phyloP scores from a whole-genome alignment of 73 alveolate genomes.

The Paramecium sexaurelia region DNA sequence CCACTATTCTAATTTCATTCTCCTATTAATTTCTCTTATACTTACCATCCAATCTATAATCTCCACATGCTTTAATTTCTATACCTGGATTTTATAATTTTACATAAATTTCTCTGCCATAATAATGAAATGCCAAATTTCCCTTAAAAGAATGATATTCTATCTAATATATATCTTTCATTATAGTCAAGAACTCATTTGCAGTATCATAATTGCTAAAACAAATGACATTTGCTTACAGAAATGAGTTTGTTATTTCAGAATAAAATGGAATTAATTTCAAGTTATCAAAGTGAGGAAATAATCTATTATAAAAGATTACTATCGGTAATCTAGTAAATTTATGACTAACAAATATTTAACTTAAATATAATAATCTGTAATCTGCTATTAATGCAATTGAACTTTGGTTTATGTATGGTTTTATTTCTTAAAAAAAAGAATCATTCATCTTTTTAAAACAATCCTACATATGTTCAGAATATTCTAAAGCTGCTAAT shows the following conservation, averaged over 20 bases:
- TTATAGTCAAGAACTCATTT: not conserved
- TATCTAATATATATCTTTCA: slow-evolving; percentile 13
- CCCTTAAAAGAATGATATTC: slow-evolving; percentile 31
- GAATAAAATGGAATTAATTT: slow-evolving; percentile 22
- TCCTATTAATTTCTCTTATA: not conserved
- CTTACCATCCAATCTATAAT: not conserved
- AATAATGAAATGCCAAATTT: slow-evolving; percentile 30
- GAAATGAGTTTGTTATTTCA: not conserved
- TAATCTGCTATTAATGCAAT: slow-evolving; percentile 13
- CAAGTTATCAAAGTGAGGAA: slow-evolving; percentile 4
- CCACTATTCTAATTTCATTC: slow-evolving; percentile 23
- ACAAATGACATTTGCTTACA: not conserved
- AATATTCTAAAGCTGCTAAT: slow-evolving; percentile 23
- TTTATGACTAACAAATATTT: not conserved
- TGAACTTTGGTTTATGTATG: not conserved
- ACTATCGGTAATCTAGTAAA: not conserved
- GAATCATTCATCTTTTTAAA: not conserved
- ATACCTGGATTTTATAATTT: slow-evolving; percentile 29
- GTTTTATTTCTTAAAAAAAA: not conserved
- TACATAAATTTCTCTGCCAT: slow-evolving; percentile 25
- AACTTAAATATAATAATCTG: slow-evolving; percentile 1
- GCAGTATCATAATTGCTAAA: slow-evolving; percentile 43
- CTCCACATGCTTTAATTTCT: not conserved
- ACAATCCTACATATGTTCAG: not conserved
- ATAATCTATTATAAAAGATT: slow-evolving; percentile 34